Conservation (phyloP, 2,329 filamentous ascomycete species). For the Aspergillus carbonarius region DNA sequence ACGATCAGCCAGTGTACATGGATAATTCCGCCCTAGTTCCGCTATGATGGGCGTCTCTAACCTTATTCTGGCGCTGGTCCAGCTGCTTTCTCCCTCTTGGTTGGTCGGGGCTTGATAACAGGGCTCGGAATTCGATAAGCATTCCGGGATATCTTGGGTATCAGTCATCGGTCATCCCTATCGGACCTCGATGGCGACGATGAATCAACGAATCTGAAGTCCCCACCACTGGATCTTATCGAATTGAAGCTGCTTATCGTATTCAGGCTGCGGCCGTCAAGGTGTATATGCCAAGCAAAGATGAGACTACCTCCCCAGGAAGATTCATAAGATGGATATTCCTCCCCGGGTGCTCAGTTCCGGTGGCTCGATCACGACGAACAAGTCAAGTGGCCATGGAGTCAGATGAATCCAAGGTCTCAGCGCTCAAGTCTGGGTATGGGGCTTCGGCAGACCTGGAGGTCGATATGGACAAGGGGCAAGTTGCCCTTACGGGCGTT, state of each 20-base stretch:
- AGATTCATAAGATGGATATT: neutral
- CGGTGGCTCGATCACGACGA: neutral
- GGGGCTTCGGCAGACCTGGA: constrained; percentile 5
- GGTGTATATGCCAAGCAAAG: neutral
- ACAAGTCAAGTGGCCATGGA: constrained; percentile 11
- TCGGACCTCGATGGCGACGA: neutral
- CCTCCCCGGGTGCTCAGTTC: neutral
- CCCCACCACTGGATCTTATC: neutral
- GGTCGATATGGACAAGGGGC: constrained; percentile 21
- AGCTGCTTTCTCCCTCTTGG: neutral
- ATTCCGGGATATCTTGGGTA: constrained; percentile 18
- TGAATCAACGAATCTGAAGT: constrained; percentile 8
- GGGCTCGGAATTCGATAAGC: constrained; percentile 19
- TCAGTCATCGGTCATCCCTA: constrained; percentile 4
- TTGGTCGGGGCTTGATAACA: neutral
- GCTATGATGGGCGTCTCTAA: neutral
- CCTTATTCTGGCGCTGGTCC: neutral
- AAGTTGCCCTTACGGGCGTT: constrained; percentile 18
- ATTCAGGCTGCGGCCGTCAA: neutral
- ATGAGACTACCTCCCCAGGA: neutral
- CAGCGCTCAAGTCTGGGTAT: constrained; percentile 8
- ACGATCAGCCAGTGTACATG: neutral
- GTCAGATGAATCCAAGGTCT: constrained; percentile 6
- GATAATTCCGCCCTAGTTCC: constrained; percentile 4
- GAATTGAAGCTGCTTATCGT: neutral